Conservation (phyloP, 257 asterid genomes). For the Petrea volubilis region DNA sequence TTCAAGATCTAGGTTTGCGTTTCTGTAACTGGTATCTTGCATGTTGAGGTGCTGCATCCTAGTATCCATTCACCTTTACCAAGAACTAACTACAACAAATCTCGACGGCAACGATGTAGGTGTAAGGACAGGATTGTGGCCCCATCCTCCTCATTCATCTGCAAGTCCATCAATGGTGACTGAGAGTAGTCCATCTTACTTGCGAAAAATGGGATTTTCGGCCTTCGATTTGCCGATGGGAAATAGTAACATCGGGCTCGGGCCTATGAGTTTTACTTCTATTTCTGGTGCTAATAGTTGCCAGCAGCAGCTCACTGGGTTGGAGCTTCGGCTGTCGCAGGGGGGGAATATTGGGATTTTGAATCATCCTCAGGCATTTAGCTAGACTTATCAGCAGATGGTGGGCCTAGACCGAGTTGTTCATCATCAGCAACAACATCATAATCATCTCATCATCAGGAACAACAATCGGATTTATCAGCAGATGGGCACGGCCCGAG, state of each 20-base stretch:
- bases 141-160: constrained; percentile 37
- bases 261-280: constrained; percentile 58
- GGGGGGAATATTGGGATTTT: constrained; percentile 62
- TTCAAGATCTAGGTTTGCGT: too few relatives aligned
- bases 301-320: constrained; percentile 73
- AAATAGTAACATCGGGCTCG: constrained; percentile 28
- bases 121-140: constrained; percentile 49
- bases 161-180: constrained; percentile 45
- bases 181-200: constrained; percentile 47
- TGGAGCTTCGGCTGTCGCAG: constrained; percentile 73
- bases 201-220: constrained; percentile 52
- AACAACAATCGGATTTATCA: constrained; percentile 22
- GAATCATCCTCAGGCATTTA: constrained; percentile 47
- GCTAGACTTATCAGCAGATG: constrained; percentile 70
- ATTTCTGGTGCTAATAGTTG: constrained; percentile 46
- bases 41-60: too few relatives aligned
- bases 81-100: too few relatives aligned
- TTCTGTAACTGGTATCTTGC: too few relatives aligned
- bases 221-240: constrained; percentile 58
- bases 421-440: constrained; percentile 41
- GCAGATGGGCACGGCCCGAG: too few relatives aligned
- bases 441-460: constrained; percentile 20
- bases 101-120: too few relatives aligned
- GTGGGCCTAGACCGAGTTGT: constrained; percentile 36
- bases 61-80: too few relatives aligned